Evolutionary conservation across 2,329 filamentous ascomycete genomes (phyloP).

Genomic region (Fusarium pseudoanthophilum): DNA sequence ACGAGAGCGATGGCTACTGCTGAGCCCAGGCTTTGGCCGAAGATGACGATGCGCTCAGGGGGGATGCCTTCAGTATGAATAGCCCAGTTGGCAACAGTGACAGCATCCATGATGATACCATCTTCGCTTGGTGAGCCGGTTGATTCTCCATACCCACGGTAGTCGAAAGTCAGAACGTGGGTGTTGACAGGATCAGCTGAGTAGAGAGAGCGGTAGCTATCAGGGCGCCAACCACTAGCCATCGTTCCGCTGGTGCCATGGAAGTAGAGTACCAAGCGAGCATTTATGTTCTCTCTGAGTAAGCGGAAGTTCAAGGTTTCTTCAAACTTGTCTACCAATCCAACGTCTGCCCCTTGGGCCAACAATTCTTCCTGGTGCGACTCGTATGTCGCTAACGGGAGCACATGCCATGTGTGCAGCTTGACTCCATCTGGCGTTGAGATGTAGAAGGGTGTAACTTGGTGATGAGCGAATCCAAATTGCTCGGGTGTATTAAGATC

Average conservation of each 20-base stretch:
- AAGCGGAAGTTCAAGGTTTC: constrained; percentile 53
- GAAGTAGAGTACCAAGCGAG: constrained; percentile 60
- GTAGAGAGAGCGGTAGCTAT: constrained; percentile 67
- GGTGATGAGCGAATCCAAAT: constrained; percentile 75
- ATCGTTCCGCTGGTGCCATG: constrained; percentile 68
- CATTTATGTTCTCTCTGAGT: constrained; percentile 56
- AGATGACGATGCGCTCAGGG: constrained; percentile 66
- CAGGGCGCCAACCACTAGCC: constrained; percentile 63
- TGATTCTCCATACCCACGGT: constrained; percentile 68
- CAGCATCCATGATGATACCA: constrained; percentile 65
- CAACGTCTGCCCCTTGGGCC: constrained; percentile 38
- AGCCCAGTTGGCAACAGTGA: constrained; percentile 64
- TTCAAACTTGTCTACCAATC: constrained; percentile 9
- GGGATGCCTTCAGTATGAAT: constrained; percentile 62
- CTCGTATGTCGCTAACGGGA: constrained; percentile 63
- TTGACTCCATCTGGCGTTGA: constrained; percentile 71
- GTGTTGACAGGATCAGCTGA: constrained; percentile 61
- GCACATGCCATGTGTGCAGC: constrained; percentile 78
- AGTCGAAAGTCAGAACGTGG: constrained; percentile 69
- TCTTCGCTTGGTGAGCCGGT: constrained; percentile 64
- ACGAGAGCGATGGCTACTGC: constrained; percentile 48
- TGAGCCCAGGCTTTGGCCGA: constrained; percentile 69
- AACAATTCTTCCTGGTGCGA: constrained; percentile 58
- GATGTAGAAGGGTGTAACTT: constrained; percentile 76
- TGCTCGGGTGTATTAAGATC: constrained; percentile 71